These are phyloP conservation scores for Ploettnerulaceae sp. DNA, from an alignment of 2,329 filamentous ascomycete species.

Conservation along the genomic window DNA sequence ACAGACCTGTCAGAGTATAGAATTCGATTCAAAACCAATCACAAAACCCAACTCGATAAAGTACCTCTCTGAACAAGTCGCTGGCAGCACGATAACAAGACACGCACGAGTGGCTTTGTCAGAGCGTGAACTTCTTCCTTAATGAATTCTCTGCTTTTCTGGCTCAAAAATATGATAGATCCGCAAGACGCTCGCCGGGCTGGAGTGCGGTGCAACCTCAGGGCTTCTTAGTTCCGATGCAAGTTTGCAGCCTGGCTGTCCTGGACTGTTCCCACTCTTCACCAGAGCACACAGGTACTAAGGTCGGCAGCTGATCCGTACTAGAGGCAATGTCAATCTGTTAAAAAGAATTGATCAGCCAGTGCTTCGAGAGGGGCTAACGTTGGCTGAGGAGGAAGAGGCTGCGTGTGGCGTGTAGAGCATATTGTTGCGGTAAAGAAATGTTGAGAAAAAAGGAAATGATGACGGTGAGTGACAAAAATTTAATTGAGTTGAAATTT, in stretches of 20 bases:
- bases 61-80: slow-evolving; percentile 3
- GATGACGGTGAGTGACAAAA: slow-evolving; percentile 21
- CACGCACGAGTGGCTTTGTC: slow-evolving; percentile 19
- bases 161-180: slow-evolving; percentile 23
- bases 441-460: slow-evolving; percentile 22
- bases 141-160: slow-evolving; percentile 1
- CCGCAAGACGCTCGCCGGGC: slow-evolving; percentile 26
- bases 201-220: slow-evolving; percentile 27
- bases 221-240: slow-evolving; percentile 31
- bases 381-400: slow-evolving; percentile 23
- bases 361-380: slow-evolving; percentile 18
- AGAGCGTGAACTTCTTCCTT: slow-evolving; percentile 15
- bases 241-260: slow-evolving; percentile 22
- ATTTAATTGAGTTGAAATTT: slow-evolving; percentile 22
- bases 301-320: slow-evolving; percentile 33
- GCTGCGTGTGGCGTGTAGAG: slow-evolving; percentile 16
- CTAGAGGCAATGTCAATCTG: slow-evolving; percentile 24
- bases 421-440: slow-evolving; percentile 28
- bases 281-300: slow-evolving; percentile 22
- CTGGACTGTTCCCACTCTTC: slow-evolving; percentile 25
- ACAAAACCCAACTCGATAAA: slow-evolving; percentile 1
- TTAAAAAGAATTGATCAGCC: slow-evolving; percentile 30
- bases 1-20: slow-evolving; percentile 9
- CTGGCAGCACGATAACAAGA: slow-evolving; percentile 10
- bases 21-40: slow-evolving; percentile 6